These are phyloP conservation scores for Trichoderma harzianum DNA, from an alignment of 2,329 filamentous ascomycete genomes.

Conservation along the genomic window DNA sequence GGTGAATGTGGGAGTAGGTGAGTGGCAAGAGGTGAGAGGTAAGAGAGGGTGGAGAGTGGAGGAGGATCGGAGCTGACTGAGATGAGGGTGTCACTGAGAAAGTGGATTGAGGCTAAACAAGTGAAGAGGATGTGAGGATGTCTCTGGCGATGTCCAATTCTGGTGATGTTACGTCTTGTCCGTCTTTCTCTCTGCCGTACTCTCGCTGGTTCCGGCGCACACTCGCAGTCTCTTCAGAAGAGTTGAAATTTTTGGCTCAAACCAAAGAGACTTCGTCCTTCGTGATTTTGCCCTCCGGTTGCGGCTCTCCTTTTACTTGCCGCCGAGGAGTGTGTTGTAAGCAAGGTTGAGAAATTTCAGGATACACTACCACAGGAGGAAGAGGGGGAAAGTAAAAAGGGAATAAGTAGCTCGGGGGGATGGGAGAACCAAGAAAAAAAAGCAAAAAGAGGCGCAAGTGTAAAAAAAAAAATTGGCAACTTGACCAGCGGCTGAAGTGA, in stretches of 20 bases:
- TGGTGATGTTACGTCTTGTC: background rate
- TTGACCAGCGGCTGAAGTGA: slow-evolving; percentile 10
- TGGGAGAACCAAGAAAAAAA: background rate
- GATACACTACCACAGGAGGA: background rate
- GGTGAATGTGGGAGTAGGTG: background rate
- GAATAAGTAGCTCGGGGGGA: background rate
- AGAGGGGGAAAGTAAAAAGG: background rate
- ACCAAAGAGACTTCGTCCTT: background rate
- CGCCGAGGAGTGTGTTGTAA: background rate
- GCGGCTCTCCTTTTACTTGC: background rate
- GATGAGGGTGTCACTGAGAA: background rate
- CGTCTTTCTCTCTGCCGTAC: background rate
- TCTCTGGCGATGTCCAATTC: background rate
- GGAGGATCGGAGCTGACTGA: background rate
- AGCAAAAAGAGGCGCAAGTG: background rate
- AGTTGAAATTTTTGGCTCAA: background rate
- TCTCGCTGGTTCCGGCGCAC: background rate
- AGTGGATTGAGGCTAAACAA: background rate
- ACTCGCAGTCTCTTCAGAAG: background rate
- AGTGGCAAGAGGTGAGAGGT: background rate
- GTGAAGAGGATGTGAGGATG: background rate
- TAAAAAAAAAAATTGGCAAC: background rate
- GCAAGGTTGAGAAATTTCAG: background rate
- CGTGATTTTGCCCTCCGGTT: background rate
- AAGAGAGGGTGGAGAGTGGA: background rate